Evolutionary conservation across 2,329 filamentous ascomycete species (phyloP), one percentile per base, ranked within the genome.

Genomic region (Fusarium drepaniforme): DNA sequence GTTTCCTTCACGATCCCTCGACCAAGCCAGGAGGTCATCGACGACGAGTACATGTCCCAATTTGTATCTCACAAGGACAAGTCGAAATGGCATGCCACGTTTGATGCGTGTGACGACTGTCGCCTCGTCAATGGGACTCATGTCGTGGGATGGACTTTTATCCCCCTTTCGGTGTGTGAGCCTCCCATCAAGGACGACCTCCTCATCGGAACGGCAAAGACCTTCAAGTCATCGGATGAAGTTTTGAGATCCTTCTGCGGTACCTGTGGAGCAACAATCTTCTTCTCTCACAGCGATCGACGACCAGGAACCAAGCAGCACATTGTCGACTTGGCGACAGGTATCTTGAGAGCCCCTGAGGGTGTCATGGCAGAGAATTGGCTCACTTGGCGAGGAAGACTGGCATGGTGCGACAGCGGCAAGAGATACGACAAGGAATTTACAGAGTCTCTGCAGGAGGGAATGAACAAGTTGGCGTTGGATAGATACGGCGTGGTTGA

Each of bases 71-170:
- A 82, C 6, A 64, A 70, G 0, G 83, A 86, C 61, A 65, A 79
- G 33, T 77, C 61, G 9, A 88, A 87, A 61, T 88, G 87, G 86
- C 71, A 81, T 35, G 86, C 81, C 1, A 75, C 74, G 1, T 74
- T 85, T 21, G 87, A 88, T 66, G 67, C 82, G 8, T 87, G 86
- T 70, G 75, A 81, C 59, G 86, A 88, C 76, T 87, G 86, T 67
- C 83, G 87, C 6, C 81, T 85, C 7, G 73, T 81, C n/a, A 81
- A 82, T 25, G 85, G 86, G 23, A 81, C 83, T 6, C 85, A 86
- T 63, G 80, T 85, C 21, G 74, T 83, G 3, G 81, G 82, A 11
- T 88, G 86, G 87, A 81, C 82, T 0, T 84, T 85, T 61, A 77
- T 86, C 9, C 86, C 86, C 0, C 77, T 83, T 4, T 72, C 76